A percentile compares a stretch with the other conserved stretches of the same genome.
These are phyloP conservation scores for Sarocladium kiliense DNA, from an alignment of 2,329 filamentous ascomycete genomes.

Conservation along the genomic window DNA sequence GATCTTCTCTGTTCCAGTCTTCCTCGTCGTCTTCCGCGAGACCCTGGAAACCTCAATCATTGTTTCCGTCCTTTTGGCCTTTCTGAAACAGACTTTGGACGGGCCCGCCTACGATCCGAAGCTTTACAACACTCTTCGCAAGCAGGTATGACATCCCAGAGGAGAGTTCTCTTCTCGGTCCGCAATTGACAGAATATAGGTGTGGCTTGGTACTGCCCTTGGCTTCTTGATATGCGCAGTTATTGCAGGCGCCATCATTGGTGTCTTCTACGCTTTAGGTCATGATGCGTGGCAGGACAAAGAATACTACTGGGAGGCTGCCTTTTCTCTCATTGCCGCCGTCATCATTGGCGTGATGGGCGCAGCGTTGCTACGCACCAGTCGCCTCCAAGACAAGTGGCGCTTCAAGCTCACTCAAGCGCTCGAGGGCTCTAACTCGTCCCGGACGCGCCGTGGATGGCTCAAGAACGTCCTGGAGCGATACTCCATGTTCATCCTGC, in stretches of 20 bases:
- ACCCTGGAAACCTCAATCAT: conserved; percentile 79
- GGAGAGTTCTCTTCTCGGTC: too few relatives aligned
- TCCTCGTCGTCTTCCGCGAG: conserved; percentile 89
- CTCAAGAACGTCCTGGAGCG: conserved; percentile 55
- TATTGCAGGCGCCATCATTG: conserved; percentile 64
- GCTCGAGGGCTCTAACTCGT: conserved; percentile 44
- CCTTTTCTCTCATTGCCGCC: conserved; percentile 68
- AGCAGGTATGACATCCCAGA: too few relatives aligned
- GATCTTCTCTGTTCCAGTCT: conserved; percentile 74
- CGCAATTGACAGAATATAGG: too few relatives aligned
- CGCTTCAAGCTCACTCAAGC: conserved; percentile 70
- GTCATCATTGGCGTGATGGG: conserved; percentile 81
- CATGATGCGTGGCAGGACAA: conserved; percentile 60
- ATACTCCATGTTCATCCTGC: conserved; percentile 81
- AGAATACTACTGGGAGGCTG: conserved; percentile 77
- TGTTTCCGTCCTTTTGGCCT: conserved; percentile 78
- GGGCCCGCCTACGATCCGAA: conserved; percentile 50
- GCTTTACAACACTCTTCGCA: conserved; percentile 58
- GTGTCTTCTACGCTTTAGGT: conserved; percentile 64
- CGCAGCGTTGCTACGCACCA: conserved; percentile 71
- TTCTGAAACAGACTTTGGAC: conserved; percentile 66
- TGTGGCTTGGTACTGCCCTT: conserved; percentile 59
- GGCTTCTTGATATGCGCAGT: conserved; percentile 61
- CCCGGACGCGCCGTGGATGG: conserved; percentile 7
- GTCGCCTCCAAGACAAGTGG: conserved; percentile 85